phyloP scores from a whole-genome alignment of 225 moss, liverwort and hornwort genomes.

The Bryum argenteum region DNA sequence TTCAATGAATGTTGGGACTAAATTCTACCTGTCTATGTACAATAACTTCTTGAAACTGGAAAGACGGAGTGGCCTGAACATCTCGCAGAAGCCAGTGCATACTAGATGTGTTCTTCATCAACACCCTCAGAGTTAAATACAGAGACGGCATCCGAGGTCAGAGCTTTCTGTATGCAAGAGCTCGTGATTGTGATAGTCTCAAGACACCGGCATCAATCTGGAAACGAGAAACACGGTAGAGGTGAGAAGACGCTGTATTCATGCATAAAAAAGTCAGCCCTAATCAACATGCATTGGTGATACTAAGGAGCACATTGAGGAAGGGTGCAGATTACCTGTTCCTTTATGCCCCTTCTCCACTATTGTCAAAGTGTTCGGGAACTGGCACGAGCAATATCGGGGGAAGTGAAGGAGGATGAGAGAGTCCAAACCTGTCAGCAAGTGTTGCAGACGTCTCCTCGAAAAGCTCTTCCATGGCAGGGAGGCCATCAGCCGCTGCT shows the following conservation, averaged over 20 bases:
- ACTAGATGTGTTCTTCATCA: conserved; percentile 1
- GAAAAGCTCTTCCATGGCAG: conserved; percentile 72
- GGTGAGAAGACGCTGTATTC: conserved; percentile 2
- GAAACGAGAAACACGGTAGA: conserved; percentile 18
- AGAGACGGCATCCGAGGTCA: conserved; percentile 9
- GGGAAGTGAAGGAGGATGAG: not conserved
- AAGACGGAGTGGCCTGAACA: conserved; percentile 23
- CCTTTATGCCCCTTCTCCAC: not conserved
- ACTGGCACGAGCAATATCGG: not conserved
- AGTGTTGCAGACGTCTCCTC: conserved; percentile 83
- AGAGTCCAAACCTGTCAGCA: conserved; percentile 44
- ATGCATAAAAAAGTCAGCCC: too few relatives aligned
- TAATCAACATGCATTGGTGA: not conserved
- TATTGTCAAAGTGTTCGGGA: not conserved
- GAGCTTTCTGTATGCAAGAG: conserved; percentile 23
- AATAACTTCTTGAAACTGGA: conserved; percentile 5
- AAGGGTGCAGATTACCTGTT: too few relatives aligned
- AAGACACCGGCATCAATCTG: conserved; percentile 58
- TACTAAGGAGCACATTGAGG: not conserved
- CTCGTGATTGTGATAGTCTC: conserved; percentile 34
- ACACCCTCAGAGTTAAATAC: conserved; percentile 21
- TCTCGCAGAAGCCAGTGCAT: conserved; percentile 13
- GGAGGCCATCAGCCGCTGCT: conserved; percentile 13
- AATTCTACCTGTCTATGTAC: conserved; percentile 33
- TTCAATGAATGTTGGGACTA: conserved; percentile 30